Conservation (phyloP, 257 asterid species). For the Nicotiana paniculata region DNA sequence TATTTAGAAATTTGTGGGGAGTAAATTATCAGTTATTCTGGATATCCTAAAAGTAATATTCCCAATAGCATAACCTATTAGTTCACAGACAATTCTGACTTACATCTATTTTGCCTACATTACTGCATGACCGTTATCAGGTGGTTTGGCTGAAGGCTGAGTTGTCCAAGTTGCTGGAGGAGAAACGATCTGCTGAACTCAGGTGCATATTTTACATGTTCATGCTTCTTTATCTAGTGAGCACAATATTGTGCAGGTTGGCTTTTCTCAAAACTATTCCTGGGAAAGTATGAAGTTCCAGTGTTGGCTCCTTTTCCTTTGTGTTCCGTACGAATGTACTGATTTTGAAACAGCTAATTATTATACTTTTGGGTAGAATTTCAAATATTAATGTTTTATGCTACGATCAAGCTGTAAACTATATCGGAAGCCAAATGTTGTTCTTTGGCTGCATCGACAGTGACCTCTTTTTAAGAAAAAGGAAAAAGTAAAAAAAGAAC, state of each 20-base stretch:
- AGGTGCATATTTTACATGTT: constrained; percentile 34
- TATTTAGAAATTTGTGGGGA: not conserved
- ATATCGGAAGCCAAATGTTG: not conserved
- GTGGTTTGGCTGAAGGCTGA: constrained; percentile 87
- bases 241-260: not conserved
- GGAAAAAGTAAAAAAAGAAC: not conserved
- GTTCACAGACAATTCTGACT: not conserved
- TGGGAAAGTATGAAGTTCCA: not conserved
- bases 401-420: not conserved
- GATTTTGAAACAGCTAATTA: not conserved
- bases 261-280: not conserved
- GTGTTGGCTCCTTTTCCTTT: not conserved
- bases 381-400: not conserved
- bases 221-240: not conserved
- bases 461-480: not conserved
- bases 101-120: not conserved
- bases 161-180: constrained; percentile 84
- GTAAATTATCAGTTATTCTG: not conserved
- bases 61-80: not conserved
- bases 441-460: not conserved
- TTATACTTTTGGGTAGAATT: not conserved
- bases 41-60: not conserved
- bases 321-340: not conserved
- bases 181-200: constrained; percentile 85
- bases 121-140: constrained; percentile 27